These are phyloP conservation scores for Fusarium mundagurra DNA, from an alignment of 2,329 filamentous ascomycete genomes.

Conservation along the genomic window DNA sequence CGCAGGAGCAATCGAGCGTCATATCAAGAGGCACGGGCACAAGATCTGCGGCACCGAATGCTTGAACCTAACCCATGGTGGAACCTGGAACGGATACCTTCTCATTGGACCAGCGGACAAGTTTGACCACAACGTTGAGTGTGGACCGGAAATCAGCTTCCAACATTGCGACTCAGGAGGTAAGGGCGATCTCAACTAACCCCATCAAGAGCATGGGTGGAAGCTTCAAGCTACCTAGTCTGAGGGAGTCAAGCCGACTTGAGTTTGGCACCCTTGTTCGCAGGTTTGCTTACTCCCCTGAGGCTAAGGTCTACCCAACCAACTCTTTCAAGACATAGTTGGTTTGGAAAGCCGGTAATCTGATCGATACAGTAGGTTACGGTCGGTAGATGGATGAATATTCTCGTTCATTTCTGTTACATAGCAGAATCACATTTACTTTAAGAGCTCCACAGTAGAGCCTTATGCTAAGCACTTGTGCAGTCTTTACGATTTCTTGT, in stretches of 20 bases:
- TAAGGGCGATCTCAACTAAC: not conserved
- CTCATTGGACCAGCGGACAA: not conserved
- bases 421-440: not conserved
- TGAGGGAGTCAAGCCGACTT: too few species aligned
- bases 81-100: not conserved
- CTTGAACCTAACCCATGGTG: not conserved
- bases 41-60: not conserved
- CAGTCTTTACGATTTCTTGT: too few species aligned
- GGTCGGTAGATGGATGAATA: not conserved
- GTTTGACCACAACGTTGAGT: not conserved
- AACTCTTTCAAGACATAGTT: not conserved
- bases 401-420: fast-evolving
- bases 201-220: not conserved
- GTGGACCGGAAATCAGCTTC: not conserved
- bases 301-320: too few species aligned
- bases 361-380: not conserved
- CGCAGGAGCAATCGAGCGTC: not conserved
- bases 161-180: not conserved
- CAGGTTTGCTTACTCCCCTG: too few species aligned
- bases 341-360: not conserved
- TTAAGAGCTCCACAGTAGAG: not conserved
- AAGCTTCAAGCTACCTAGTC: too few species aligned
- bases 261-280: too few species aligned
- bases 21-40: not conserved
- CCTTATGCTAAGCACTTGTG: not conserved